These are phyloP conservation scores for Candida germanica DNA, from an alignment of 805 yeast species.

Conservation along the genomic window DNA sequence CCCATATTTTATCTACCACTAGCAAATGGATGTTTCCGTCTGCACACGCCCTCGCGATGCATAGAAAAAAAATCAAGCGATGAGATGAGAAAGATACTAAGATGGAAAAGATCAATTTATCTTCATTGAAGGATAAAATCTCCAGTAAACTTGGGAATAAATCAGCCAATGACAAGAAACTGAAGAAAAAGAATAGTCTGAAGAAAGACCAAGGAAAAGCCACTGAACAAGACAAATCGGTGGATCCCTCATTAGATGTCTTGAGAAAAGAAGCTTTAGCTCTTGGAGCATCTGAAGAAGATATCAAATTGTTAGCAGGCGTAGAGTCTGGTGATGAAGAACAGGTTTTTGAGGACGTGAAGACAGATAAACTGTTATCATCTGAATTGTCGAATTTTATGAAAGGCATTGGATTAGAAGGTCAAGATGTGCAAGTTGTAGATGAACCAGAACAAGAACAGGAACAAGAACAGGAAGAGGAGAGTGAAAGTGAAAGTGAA, in stretches of 20 bases:
- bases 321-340: slow-evolving; percentile 51
- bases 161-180: slow-evolving; percentile 1
- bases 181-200: neutral
- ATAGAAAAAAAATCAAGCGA: slow-evolving; percentile 1
- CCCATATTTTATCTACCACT: too few species aligned
- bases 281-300: slow-evolving; percentile 86
- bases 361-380: slow-evolving; percentile 40
- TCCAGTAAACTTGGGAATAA: slow-evolving; percentile 44
- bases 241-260: slow-evolving; percentile 19
- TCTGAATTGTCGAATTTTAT: slow-evolving; percentile 60
- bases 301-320: slow-evolving; percentile 59
- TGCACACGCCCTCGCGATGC: neutral
- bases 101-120: slow-evolving; percentile 48
- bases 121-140: slow-evolving; percentile 65
- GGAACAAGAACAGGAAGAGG: slow-evolving; percentile 30
- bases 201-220: slow-evolving; percentile 9
- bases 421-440: slow-evolving; percentile 30
- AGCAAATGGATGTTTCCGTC: too few species aligned
- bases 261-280: slow-evolving; percentile 73
- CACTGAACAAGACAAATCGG: slow-evolving; percentile 15
- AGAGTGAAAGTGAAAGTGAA: slow-evolving; percentile 34
- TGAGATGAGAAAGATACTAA: slow-evolving; percentile 8
- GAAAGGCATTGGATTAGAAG: slow-evolving; percentile 63
- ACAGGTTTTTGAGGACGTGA: slow-evolving; percentile 44
- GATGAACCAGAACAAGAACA: slow-evolving; percentile 29